Base-by-base conservation (phyloP, 129 eudicot species). In the Flaveria brownii region DNA sequence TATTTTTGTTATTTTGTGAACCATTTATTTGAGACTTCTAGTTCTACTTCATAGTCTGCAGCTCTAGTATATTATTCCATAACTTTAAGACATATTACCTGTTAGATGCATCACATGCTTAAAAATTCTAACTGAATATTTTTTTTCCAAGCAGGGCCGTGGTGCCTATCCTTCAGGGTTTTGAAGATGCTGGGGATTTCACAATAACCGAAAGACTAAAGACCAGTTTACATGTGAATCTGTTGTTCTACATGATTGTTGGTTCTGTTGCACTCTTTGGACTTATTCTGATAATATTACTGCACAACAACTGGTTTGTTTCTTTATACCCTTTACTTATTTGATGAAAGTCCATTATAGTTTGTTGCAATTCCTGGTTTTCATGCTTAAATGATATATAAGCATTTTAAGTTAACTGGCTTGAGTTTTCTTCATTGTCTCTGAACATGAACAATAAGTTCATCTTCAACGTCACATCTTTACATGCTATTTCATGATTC, bases 101-200 rank as follows among this genome's bases (percentile, higher is more conserved):
- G 39, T 39, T 70, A 69, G 63, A 72, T 70, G 63, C 74, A 47
- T 65, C 73, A 57, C 76, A 39, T 81, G 72, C 84, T 89, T 78
- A 87, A 78, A 82, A 39, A 41, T 75, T 73, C 78, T 36, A 82
- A 54, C 76, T 73, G 69, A 80, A 77, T 45, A 82, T 62, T 78
- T 60, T 61, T 61, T 82, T 68, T 86, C 87, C 87, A 82, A 86
- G 84, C 96, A 93, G 98, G 98, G 89, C 85, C 69, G 93, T 93
- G 90, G 98, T 88, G 79, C 98, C 98, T 86, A 85, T 90, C 77
- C 77, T 93, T 87, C 97, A 93, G 96, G 97, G 97, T 85, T 93
- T 87, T 80, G 97, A 93, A 93, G 98, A 93, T 85, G 97, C 98
- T 13, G 98, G 98, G 73, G 98, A 93, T 80, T 93, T 93, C 82